phyloP scores from a whole-genome alignment of 208 protist genomes.

The Phytomonas sp. region DNA sequence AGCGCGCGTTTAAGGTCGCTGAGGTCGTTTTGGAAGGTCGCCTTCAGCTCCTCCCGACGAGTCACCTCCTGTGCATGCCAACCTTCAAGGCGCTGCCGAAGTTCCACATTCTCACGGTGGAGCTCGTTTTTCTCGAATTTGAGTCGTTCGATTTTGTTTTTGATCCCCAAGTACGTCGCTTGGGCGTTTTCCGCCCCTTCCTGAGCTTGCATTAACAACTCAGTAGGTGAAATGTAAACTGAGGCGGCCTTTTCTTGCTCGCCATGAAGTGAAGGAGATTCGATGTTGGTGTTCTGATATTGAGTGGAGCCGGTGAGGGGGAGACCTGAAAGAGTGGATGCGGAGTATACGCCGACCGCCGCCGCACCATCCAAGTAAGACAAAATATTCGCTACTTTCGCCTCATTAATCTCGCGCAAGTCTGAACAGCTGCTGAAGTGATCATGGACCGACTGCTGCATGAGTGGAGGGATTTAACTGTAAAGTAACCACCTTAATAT shows the following conservation, averaged over 20 bases:
- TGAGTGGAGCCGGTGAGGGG: slow-evolving; percentile 1
- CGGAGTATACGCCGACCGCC: background rate
- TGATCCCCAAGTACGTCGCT: slow-evolving; percentile 70
- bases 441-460: background rate
- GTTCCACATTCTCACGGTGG: slow-evolving; percentile 58
- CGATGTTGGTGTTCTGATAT: background rate
- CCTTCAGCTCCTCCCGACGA: slow-evolving; percentile 24
- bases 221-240: background rate
- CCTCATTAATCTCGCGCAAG: slow-evolving; percentile 82
- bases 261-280: background rate
- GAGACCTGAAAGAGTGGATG: background rate
- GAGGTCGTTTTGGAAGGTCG: background rate
- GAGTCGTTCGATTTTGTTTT: slow-evolving; percentile 66
- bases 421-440: slow-evolving; percentile 54
- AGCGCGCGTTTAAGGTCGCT: background rate
- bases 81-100: slow-evolving; percentile 31
- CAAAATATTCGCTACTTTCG: slow-evolving; percentile 80
- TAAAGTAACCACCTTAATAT: slow-evolving; percentile 3
- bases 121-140: slow-evolving; percentile 69
- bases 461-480: background rate
- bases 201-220: slow-evolving; percentile 15
- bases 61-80: slow-evolving; percentile 30
- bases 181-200: slow-evolving; percentile 29
- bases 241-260: background rate
- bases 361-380: slow-evolving; percentile 65